Percentiles rank a stretch among this genome's conserved stretches.
Evolutionary conservation across 2,329 filamentous ascomycete species (phyloP).

Genomic region (Aureobasidium sp.): DNA sequence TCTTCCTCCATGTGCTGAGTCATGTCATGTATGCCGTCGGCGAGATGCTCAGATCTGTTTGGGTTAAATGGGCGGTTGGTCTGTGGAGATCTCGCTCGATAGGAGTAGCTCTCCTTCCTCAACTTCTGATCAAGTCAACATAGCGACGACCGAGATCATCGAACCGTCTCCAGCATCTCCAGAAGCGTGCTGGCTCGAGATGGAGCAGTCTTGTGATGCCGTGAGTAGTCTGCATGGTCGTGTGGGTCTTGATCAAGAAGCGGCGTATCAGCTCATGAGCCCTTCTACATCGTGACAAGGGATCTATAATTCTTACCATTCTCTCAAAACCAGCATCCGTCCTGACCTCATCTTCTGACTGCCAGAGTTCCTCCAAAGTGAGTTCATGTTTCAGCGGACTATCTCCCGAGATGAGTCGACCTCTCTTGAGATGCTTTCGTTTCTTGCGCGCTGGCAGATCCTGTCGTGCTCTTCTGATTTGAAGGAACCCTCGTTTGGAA

Average conservation of each 20-base stretch:
- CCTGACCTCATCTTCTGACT: not conserved
- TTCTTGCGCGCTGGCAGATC: not conserved
- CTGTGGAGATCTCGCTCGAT: not conserved
- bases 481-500: not conserved
- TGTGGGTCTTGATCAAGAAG: not conserved
- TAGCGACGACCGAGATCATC: not conserved
- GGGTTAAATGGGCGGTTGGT: not conserved
- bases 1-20: not conserved
- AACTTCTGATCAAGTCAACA: not conserved
- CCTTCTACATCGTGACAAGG: not conserved
- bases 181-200: not conserved
- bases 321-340: not conserved
- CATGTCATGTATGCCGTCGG: not conserved
- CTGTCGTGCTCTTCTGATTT: not conserved
- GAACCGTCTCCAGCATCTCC: slow-evolving; percentile 7
- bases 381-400: not conserved
- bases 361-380: not conserved
- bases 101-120: not conserved
- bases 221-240: not conserved
- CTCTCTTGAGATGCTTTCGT: not conserved
- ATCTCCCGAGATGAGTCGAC: not conserved
- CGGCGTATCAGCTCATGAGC: not conserved
- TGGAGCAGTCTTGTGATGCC: not conserved
- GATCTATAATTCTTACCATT: not conserved
- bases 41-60: not conserved